phyloP scores from a whole-genome alignment of 192 early-diverging fungal genomes.

The Gigaspora rosea region DNA sequence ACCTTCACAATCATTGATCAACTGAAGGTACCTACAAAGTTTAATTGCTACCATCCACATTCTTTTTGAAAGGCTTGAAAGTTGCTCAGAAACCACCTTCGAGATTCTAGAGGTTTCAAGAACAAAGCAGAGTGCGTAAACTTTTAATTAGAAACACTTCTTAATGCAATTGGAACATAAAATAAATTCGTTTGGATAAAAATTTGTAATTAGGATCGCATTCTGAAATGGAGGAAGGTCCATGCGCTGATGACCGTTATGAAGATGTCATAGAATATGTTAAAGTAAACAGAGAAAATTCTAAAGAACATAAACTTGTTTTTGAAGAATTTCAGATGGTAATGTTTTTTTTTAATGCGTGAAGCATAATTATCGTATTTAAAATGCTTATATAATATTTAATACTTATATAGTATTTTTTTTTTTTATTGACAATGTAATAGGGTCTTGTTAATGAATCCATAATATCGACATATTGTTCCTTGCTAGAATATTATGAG shows the following conservation, averaged over 20 bases:
- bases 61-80: slow-evolving; percentile 1
- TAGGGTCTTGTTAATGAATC: too few species aligned
- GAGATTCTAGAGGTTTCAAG: not conserved
- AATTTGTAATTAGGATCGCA: not conserved
- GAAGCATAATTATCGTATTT: too few species aligned
- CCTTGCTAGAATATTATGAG: too few species aligned
- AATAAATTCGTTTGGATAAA: not conserved
- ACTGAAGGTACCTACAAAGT: not conserved
- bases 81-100: not conserved
- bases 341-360: not conserved
- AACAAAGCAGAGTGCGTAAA: not conserved
- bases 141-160: not conserved
- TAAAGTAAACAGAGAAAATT: not conserved
- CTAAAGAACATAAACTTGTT: not conserved
- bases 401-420: too few species aligned
- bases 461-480: too few species aligned
- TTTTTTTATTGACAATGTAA: too few species aligned
- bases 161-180: not conserved
- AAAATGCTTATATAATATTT: too few species aligned
- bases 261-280: not conserved
- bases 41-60: not conserved
- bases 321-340: not conserved
- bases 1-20: not conserved
- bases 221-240: not conserved
- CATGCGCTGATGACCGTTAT: not conserved